Evolutionary conservation across 2,329 filamentous ascomycete species (phyloP).

Genomic region (Fusarium algeriense): DNA sequence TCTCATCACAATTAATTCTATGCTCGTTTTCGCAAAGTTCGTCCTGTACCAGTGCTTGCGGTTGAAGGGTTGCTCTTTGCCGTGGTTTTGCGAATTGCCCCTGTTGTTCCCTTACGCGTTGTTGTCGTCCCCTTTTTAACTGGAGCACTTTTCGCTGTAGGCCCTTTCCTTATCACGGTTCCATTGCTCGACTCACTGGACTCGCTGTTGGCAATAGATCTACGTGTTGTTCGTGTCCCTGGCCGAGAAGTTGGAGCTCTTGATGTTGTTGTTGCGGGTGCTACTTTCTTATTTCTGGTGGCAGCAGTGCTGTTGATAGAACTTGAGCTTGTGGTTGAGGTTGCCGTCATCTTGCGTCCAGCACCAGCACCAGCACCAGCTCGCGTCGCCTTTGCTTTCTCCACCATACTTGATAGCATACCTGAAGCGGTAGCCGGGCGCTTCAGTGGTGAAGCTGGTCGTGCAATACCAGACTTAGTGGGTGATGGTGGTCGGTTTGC

Average conservation of each 20-base stretch:
- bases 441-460: conserved; percentile 74
- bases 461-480: conserved; percentile 68
- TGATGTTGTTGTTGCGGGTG: conserved; percentile 49
- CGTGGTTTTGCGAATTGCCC: conserved; percentile 57
- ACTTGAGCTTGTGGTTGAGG: conserved; percentile 59
- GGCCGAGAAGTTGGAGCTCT: conserved; percentile 53
- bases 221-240: conserved; percentile 62
- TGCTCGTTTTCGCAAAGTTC: conserved; percentile 68
- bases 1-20: conserved; percentile 43
- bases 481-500: conserved; percentile 64
- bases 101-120: conserved; percentile 67
- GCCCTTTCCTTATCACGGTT: conserved; percentile 71
- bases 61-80: conserved; percentile 47
- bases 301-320: conserved; percentile 53
- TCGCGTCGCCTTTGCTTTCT: conserved; percentile 70
- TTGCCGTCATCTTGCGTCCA: conserved; percentile 60
- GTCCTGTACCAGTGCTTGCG: conserved; percentile 60
- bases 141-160: conserved; percentile 53
- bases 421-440: conserved; percentile 58
- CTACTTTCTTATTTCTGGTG: conserved; percentile 52
- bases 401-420: conserved; percentile 68
- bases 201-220: conserved; percentile 71
- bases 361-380: conserved; percentile 58
- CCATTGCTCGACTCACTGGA: conserved; percentile 73
- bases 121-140: conserved; percentile 67